These are phyloP conservation scores for Sclerotinia minor DNA, from an alignment of 2,329 filamentous ascomycete genomes.

Conservation along the genomic window DNA sequence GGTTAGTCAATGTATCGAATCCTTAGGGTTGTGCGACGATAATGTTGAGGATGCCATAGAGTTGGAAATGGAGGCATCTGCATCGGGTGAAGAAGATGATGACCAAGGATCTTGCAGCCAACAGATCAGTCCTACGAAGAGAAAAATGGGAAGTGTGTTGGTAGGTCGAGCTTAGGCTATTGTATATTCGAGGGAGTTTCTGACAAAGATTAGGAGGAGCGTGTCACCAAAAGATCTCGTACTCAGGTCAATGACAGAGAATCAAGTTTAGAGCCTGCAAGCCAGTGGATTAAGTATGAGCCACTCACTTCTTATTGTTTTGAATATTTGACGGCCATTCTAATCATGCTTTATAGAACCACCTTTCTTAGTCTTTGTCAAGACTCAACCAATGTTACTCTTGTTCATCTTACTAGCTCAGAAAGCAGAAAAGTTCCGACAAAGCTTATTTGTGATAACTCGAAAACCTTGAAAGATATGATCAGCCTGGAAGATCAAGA, in stretches of 20 bases:
- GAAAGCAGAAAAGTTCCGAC: slow-evolving; percentile 15
- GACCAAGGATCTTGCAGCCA: background rate
- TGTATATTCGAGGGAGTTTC: background rate
- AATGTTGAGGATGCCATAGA: background rate
- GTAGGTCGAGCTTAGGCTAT: background rate
- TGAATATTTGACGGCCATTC: background rate
- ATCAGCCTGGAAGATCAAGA: background rate
- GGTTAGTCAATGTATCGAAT: background rate
- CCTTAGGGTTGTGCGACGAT: background rate
- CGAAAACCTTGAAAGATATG: slow-evolving; percentile 1
- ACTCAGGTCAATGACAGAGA: background rate
- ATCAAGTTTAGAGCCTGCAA: background rate
- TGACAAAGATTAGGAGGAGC: background rate
- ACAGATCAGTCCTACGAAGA: background rate
- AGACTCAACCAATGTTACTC: background rate
- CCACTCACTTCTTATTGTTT: background rate
- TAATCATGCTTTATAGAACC: background rate
- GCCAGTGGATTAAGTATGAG: slow-evolving; percentile 11
- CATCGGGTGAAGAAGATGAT: background rate
- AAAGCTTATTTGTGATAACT: slow-evolving; percentile 14
- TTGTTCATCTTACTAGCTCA: background rate
- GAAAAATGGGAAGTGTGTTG: background rate
- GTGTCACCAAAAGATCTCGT: background rate
- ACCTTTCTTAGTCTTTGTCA: slow-evolving; percentile 7
- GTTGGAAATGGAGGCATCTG: background rate